Conservation (phyloP, 2,329 filamentous ascomycete species). For the Xylaria arbuscula region DNA sequence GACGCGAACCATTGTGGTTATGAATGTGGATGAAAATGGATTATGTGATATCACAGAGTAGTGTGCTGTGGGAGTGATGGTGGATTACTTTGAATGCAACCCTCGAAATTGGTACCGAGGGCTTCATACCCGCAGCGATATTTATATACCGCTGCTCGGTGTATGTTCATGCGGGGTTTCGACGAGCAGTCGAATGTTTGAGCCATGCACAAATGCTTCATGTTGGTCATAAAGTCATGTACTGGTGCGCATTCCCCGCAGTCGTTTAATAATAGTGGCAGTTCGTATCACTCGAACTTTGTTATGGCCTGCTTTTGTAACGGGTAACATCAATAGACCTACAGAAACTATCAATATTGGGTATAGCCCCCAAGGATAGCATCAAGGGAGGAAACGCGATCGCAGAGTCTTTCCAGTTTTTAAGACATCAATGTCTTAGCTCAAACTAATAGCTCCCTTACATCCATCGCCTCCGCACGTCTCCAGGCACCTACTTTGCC, state of each 20-base stretch:
- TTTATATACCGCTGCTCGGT: conserved; percentile 26
- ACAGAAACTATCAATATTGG: conserved; percentile 17
- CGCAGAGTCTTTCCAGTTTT: conserved; percentile 46
- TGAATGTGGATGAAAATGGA: conserved; percentile 21
- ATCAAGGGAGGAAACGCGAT: conserved; percentile 35
- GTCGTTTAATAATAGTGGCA: background rate
- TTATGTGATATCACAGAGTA: conserved; percentile 10
- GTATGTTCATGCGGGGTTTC: conserved; percentile 32
- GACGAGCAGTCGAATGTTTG: conserved; percentile 11
- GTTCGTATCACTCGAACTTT: conserved; percentile 22
- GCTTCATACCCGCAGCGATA: conserved; percentile 19
- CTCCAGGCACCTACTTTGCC: conserved; percentile 5
- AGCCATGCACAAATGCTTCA: conserved; percentile 14
- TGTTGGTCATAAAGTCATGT: conserved; percentile 14
- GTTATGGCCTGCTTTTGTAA: conserved; percentile 19
- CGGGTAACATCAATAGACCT: conserved; percentile 3
- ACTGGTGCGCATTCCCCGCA: conserved; percentile 27
- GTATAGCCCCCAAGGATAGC: conserved; percentile 16
- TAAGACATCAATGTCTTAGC: conserved; percentile 32
- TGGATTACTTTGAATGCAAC: conserved; percentile 29
- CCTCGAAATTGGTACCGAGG: conserved; percentile 13
- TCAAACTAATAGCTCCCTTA: conserved; percentile 18
- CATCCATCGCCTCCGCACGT: conserved; percentile 23
- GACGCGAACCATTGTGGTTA: conserved; percentile 50
- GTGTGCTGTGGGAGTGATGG: conserved; percentile 25